Percentiles rank a stretch among this genome's conserved stretches.
Evolutionary conservation across 2,329 filamentous ascomycete species (phyloP).

Genomic region (Fusarium denticulatum): DNA sequence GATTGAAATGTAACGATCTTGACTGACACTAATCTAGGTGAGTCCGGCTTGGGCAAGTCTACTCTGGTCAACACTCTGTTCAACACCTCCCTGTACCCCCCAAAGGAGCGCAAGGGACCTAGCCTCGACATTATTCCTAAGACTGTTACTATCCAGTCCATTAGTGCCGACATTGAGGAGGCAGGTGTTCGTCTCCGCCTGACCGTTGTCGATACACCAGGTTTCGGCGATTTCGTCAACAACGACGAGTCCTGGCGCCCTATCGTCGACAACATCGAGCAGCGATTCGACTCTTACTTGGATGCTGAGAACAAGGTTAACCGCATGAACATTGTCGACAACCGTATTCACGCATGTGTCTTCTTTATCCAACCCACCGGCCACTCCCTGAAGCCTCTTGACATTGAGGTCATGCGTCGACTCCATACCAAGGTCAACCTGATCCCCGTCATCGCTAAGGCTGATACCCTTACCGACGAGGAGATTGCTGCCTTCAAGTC

Average conservation of each 20-base stretch:
- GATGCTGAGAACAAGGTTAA: constrained; percentile 99
- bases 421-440: constrained; percentile 99
- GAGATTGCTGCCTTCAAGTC: constrained; percentile 95
- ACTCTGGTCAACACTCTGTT: constrained; percentile 99
- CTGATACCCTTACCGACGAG: constrained; percentile 96
- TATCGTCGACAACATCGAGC: constrained; percentile 99
- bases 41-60: constrained; percentile 99
- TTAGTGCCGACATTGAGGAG: constrained; percentile 97
- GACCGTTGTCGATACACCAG: constrained; percentile 97
- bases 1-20: neutral
- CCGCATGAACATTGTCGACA: constrained; percentile 99
- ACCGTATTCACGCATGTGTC: constrained; percentile 97
- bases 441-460: constrained; percentile 98
- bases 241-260: constrained; percentile 99
- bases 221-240: constrained; percentile 99
- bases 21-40: constrained; percentile 67
- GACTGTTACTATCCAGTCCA: constrained; percentile 94
- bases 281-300: constrained; percentile 97
- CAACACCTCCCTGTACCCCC: constrained; percentile 98
- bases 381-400: constrained; percentile 96
- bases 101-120: constrained; percentile 97
- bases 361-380: constrained; percentile 99
- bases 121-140: constrained; percentile 98
- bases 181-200: constrained; percentile 95
- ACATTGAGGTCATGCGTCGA: constrained; percentile 99